Evolutionary conservation across 345 rosid species (phyloP), one percentile per base, ranked within the genome.

Genomic region (Trapa bicornis): DNA sequence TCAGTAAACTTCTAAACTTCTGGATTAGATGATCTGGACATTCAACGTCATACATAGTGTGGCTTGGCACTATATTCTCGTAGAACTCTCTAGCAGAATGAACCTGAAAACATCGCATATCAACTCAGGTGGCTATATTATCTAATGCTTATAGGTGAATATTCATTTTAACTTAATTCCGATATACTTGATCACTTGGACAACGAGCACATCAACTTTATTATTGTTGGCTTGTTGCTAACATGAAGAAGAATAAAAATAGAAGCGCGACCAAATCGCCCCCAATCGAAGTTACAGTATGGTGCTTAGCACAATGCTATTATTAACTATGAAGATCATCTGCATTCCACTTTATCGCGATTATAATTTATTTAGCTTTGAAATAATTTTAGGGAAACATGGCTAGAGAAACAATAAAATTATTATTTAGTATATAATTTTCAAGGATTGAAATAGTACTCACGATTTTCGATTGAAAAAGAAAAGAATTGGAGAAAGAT

Each of bases 51-150:
- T 89, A 89, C 65, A 87, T 73, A 15, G 97, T 91, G 68, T 41
- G 81, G 81, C 87, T 86, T 11, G 99, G 99, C 52, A 94, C 93
- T 68, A 94, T 68, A 79, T 94, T 89, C 81, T 91, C 99, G 68
- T 91, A 91, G 82, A 94, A 94, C 57, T 69, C 86, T 80, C 99
- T 74, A 5, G 87, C 88, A 70, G 75, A 82, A 72, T 91, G 86
- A 54, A 87, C 97, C 98, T 92, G 89, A 66, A 76, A 69, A 13
- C 67, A 57, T 61, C 66, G 62, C 65, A 64, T 32, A 53, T 73
- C 61, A 41, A 64, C 54, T 68, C 38, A 61, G 71, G 56, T 50
- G 56, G 5, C 56, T 50, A 29, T 50, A 50, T 50, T 15, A 50
- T 50, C 56, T 15, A 4, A 50, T 50, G 56, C 22, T 22, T 22